These are phyloP conservation scores for Hypericum perforatum DNA, from an alignment of 345 rosid genomes.

Conservation along the genomic window DNA sequence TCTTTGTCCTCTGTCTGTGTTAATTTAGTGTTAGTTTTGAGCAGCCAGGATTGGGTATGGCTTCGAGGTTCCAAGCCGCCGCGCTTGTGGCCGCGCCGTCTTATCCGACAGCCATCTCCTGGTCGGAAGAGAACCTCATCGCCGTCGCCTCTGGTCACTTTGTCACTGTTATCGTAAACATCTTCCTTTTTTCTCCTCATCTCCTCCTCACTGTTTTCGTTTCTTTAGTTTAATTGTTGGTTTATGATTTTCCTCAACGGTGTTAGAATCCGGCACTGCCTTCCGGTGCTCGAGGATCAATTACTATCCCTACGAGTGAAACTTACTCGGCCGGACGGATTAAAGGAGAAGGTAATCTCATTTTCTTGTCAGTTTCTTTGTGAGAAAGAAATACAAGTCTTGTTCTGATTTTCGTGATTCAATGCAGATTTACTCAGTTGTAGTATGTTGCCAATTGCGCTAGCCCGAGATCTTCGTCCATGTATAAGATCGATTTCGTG, in stretches of 20 bases:
- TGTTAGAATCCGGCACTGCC: constrained; percentile 79
- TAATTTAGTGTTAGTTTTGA: not conserved
- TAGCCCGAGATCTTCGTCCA: constrained; percentile 58
- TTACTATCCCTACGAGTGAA: constrained; percentile 41
- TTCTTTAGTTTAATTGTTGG: no score
- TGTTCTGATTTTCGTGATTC: not conserved
- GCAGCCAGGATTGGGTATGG: constrained; percentile 21
- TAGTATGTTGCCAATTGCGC: constrained; percentile 48
- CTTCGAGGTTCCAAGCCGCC: constrained; percentile 74
- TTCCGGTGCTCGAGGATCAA: constrained; percentile 73
- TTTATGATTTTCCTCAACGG: no score
- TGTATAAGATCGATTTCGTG: constrained; percentile 76
- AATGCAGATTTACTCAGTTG: constrained; percentile 50
- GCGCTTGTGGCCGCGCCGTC: constrained; percentile 63
- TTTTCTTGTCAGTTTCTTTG: not conserved
- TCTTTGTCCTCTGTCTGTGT: no score
- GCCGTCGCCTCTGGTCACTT: constrained; percentile 82
- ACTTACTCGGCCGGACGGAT: constrained; percentile 57
- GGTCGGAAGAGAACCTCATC: constrained; percentile 91
- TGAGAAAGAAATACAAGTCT: no score
- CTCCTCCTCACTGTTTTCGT: no score
- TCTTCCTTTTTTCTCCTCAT: not conserved
- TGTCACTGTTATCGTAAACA: constrained; percentile 63
- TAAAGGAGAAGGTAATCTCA: constrained; percentile 41
- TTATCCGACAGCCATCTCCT: constrained; percentile 68